Percentiles rank a stretch among this genome's conserved stretches.
These are phyloP conservation scores for Lachnellula suecica DNA, from an alignment of 2,329 filamentous ascomycete genomes.

Conservation along the genomic window DNA sequence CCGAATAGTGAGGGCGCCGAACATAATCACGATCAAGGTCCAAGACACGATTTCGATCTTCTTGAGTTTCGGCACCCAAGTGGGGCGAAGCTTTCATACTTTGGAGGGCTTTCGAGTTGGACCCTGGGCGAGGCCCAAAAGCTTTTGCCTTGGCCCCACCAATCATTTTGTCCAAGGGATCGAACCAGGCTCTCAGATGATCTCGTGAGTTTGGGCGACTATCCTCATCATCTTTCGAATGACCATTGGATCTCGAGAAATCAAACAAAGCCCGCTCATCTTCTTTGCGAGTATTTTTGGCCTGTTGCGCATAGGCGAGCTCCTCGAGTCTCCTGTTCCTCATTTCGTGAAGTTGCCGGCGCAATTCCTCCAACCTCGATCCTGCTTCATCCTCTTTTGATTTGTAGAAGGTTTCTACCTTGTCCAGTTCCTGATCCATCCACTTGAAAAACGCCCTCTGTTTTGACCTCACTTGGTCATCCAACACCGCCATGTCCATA, in stretches of 20 bases:
- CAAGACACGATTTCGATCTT: constrained; percentile 18
- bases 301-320: constrained; percentile 38
- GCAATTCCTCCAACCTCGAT: constrained; percentile 66
- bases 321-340: constrained; percentile 78
- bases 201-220: constrained; percentile 19
- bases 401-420: constrained; percentile 88
- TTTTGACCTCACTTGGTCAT: constrained; percentile 67
- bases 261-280: constrained; percentile 16
- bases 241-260: constrained; percentile 17
- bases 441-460: constrained; percentile 88
- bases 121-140: constrained; percentile 48
- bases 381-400: constrained; percentile 85
- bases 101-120: constrained; percentile 59
- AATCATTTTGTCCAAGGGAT: constrained; percentile 42
- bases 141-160: constrained; percentile 44
- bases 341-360: constrained; percentile 91
- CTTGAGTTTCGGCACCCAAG: constrained; percentile 41
- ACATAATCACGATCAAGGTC: constrained; percentile 47
- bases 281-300: constrained; percentile 22
- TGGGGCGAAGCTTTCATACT: constrained; percentile 42
- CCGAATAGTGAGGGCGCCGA: constrained; percentile 43
- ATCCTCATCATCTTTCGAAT: constrained; percentile 16
- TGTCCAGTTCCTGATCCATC: constrained; percentile 80
- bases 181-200: constrained; percentile 42
- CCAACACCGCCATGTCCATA: constrained; percentile 53